These are phyloP conservation scores for Coelastrella sp. DNA, from an alignment of 139 green algal genomes.

Conservation along the genomic window DNA sequence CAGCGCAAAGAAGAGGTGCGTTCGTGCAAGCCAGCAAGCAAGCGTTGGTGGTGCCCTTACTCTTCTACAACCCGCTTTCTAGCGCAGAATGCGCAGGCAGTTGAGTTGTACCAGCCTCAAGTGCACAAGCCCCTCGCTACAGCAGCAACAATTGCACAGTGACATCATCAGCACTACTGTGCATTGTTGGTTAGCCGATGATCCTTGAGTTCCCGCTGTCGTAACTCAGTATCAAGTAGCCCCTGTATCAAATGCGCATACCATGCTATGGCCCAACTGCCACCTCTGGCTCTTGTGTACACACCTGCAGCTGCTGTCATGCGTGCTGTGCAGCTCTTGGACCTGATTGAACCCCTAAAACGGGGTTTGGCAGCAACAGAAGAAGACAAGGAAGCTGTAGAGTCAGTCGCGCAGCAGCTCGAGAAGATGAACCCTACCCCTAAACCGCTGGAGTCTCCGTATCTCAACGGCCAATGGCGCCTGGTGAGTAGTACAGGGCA, in stretches of 20 bases:
- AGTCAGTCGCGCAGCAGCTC: conserved; percentile 62
- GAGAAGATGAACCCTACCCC: conserved; percentile 84
- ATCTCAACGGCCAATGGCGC: conserved; percentile 85
- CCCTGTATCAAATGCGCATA: neutral
- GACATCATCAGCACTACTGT: neutral
- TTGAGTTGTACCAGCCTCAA: neutral
- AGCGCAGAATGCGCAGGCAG: neutral
- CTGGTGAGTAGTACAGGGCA: conserved; percentile 63
- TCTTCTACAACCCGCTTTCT: too few relatives aligned
- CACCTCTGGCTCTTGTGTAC: too few relatives aligned
- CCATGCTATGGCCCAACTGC: too few relatives aligned
- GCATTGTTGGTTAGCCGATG: neutral
- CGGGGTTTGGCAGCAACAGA: conserved; percentile 65
- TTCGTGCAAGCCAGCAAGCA: neutral
- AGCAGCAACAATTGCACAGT: neutral
- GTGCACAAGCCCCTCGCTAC: neutral
- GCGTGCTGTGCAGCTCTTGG: conserved; percentile 67
- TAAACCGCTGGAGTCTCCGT: conserved; percentile 63
- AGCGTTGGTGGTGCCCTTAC: too few relatives aligned
- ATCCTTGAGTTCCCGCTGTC: neutral
- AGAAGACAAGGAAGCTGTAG: conserved; percentile 67
- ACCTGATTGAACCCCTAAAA: conserved; percentile 64
- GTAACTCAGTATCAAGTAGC: neutral
- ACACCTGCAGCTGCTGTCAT: neutral
- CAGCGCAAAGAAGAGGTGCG: conserved; percentile 35